These are phyloP conservation scores for Vitis rotundifolia DNA, from an alignment of 164 flowering plant species.

Conservation along the genomic window DNA sequence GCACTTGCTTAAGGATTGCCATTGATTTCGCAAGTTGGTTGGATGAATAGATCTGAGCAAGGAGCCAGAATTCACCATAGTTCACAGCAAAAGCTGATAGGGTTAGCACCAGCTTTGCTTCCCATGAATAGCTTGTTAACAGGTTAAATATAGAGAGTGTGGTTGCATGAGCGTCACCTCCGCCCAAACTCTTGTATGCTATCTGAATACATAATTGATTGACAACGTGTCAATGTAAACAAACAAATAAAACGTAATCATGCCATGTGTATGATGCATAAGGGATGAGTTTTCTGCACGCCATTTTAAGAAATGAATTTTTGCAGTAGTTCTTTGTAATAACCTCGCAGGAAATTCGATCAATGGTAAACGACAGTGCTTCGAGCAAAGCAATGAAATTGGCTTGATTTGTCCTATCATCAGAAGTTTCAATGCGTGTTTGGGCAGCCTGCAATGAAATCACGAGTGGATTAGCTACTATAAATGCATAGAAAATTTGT, in stretches of 20 bases:
- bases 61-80: slow-evolving; percentile 60
- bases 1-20: slow-evolving; percentile 37
- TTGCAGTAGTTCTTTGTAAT: too few relatives aligned
- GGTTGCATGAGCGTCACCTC: slow-evolving; percentile 13
- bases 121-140: slow-evolving; percentile 38
- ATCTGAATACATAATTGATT: slow-evolving; percentile 7
- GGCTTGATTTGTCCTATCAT: too few relatives aligned
- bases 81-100: slow-evolving; percentile 44
- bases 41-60: slow-evolving; percentile 32
- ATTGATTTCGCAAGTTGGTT: slow-evolving; percentile 50
- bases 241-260: background rate
- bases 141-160: slow-evolving; percentile 15
- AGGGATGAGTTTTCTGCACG: too few relatives aligned
- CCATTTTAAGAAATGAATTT: too few relatives aligned
- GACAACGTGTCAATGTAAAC: background rate
- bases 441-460: too few relatives aligned
- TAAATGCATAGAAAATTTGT: too few relatives aligned
- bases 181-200: slow-evolving; percentile 16
- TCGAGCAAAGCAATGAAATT: too few relatives aligned
- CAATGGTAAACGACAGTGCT: too few relatives aligned
- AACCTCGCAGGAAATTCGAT: too few relatives aligned
- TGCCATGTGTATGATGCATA: background rate
- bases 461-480: too few relatives aligned
- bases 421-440: too few relatives aligned
- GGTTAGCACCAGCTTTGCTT: slow-evolving; percentile 47